Evolutionary conservation across 306 rosid genomes (phyloP).

Genomic region (Gastrolobium bilobum): DNA sequence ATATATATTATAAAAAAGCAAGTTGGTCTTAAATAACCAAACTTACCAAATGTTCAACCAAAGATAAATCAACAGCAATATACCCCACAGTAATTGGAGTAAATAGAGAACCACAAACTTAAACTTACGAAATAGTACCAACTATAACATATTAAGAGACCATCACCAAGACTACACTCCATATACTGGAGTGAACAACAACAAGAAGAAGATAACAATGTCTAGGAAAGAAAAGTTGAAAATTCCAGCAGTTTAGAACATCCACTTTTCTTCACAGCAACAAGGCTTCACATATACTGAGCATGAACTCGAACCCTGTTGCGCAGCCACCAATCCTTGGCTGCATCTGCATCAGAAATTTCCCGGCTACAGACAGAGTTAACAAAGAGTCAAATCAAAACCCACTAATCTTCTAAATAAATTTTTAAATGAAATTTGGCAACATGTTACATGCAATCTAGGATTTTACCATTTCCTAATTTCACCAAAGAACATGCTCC

Average conservation of each 20-base stretch:
- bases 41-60: too few species aligned
- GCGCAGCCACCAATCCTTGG: conserved; percentile 92
- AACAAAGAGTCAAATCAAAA: conserved; percentile 9
- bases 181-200: conserved; percentile 23
- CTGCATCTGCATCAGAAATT: conserved; percentile 77
- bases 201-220: too few species aligned
- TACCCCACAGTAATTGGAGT: too few species aligned
- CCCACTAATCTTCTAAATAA: conserved; percentile 6
- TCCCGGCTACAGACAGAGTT: conserved; percentile 74
- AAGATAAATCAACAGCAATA: too few species aligned
- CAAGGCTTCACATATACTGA: conserved; percentile 72
- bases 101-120: conserved; percentile 42
- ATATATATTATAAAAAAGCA: too few species aligned
- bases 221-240: conserved; percentile 47
- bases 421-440: background rate
- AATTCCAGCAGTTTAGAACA: conserved; percentile 47
- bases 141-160: too few species aligned
- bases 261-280: conserved; percentile 16
- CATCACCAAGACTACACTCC: conserved; percentile 47
- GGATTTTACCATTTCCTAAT: background rate
- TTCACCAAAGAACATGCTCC: background rate
- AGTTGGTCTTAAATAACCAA: too few species aligned
- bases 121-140: conserved; percentile 9
- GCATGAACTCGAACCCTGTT: conserved; percentile 88
- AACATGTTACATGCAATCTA: conserved; percentile 6